Percentiles rank a stretch among this genome's conserved stretches.
phyloP scores from a whole-genome alignment of 176 grass and related monocot genomes.

The Phoenix dactylifera region DNA sequence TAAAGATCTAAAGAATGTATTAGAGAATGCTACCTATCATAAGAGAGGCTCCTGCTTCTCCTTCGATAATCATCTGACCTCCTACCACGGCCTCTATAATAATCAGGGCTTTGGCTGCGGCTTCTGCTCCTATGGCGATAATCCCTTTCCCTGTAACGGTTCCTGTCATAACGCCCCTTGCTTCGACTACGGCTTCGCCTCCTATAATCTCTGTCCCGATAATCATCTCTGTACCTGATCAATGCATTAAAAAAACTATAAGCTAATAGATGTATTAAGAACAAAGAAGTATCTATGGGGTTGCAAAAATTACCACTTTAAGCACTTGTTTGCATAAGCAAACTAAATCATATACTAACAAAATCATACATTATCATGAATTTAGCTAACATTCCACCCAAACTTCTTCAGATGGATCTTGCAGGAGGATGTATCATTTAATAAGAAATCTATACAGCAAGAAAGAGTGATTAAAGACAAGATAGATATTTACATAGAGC shows the following conservation, averaged over 20 bases:
- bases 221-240: constrained; percentile 9
- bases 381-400: too few relatives aligned
- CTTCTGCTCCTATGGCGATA: background rate
- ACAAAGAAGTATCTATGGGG: background rate
- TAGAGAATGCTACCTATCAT: constrained; percentile 1
- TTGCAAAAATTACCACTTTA: background rate
- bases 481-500: too few relatives aligned
- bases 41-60: constrained; percentile 6
- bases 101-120: constrained; percentile 20
- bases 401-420: too few relatives aligned
- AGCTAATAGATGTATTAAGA: background rate
- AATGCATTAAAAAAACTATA: background rate
- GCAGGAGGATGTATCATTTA: too few relatives aligned
- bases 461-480: too few relatives aligned
- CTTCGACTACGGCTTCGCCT: constrained; percentile 11
- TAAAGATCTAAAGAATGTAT: constrained; percentile 1
- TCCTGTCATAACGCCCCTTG: constrained; percentile 10
- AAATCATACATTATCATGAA: too few relatives aligned
- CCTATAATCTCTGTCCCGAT: constrained; percentile 4
- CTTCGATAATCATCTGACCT: constrained; percentile 24
- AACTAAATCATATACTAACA: too few relatives aligned
- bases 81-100: constrained; percentile 36
- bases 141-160: constrained; percentile 4
- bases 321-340: too few relatives aligned
- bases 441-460: too few relatives aligned